Conservation (phyloP, 1,139 yeast species). For the Yamadazyma epiphylla region DNA sequence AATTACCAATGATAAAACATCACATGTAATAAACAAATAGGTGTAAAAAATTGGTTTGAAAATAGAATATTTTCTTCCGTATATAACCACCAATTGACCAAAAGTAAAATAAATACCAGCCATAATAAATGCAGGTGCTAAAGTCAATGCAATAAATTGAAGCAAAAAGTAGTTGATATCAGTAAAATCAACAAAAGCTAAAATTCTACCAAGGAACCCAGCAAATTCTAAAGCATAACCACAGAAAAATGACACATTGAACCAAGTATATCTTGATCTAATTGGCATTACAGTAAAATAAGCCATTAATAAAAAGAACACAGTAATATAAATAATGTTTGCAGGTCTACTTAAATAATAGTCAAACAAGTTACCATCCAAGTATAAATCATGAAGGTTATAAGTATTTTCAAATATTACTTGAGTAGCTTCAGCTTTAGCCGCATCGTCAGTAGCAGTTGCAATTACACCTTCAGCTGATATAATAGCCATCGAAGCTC, state of each 20-base stretch:
- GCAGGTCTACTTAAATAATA: conserved; percentile 22
- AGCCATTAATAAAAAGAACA: conserved; percentile 22
- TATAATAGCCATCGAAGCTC: conserved; percentile 34
- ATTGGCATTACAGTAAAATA: conserved; percentile 16
- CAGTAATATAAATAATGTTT: conserved; percentile 26
- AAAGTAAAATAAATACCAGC: conserved; percentile 35
- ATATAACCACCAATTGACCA: conserved; percentile 29
- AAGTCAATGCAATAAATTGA: conserved; percentile 32
- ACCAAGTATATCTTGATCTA: conserved; percentile 27
- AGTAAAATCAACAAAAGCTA: conserved; percentile 37
- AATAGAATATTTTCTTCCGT: conserved; percentile 23
- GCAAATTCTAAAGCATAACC: conserved; percentile 35
- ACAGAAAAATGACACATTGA: conserved; percentile 25
- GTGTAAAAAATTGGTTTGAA: conserved; percentile 33
- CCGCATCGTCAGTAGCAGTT: conserved; percentile 31
- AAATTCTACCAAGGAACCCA: conserved; percentile 67
- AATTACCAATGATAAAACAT: conserved; percentile 26
- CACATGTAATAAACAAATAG: conserved; percentile 33
- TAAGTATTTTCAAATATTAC: conserved; percentile 28
- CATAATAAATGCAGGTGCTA: conserved; percentile 40
- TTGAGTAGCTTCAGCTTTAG: conserved; percentile 27
- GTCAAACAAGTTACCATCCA: conserved; percentile 25
- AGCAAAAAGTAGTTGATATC: conserved; percentile 22
- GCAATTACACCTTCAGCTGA: conserved; percentile 33
- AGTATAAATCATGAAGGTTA: conserved; percentile 25